Conservation (phyloP, 2,329 filamentous ascomycete species). For the Didymella exigua region DNA sequence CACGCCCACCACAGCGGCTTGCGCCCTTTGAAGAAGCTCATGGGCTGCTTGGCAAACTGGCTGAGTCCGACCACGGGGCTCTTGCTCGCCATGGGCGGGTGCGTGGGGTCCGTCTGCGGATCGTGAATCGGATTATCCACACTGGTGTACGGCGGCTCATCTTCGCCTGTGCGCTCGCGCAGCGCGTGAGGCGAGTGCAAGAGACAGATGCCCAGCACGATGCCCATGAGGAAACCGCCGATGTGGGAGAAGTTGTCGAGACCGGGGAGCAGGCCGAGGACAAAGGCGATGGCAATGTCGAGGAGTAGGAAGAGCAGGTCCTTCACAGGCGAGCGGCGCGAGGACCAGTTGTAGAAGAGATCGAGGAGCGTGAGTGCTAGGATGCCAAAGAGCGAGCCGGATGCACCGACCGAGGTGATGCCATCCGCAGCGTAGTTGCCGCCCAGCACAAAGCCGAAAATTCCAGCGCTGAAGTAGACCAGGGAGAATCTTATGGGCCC, state of each 20-base stretch:
- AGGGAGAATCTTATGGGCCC: conserved; percentile 86
- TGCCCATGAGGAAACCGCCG: conserved; percentile 90
- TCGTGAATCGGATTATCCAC: conserved; percentile 52
- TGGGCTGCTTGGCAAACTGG: conserved; percentile 56
- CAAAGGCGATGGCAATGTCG: conserved; percentile 88
- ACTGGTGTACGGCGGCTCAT: conserved; percentile 71
- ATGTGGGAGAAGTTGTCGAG: conserved; percentile 98
- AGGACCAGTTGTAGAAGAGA: conserved; percentile 88
- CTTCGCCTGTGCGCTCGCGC: conserved; percentile 72
- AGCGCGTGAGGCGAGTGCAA: conserved; percentile 86
- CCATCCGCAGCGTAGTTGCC: conserved; percentile 88
- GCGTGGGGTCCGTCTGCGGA: conserved; percentile 17
- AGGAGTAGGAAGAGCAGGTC: conserved; percentile 87
- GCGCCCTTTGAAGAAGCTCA: conserved; percentile 86
- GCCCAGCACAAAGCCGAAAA: conserved; percentile 94
- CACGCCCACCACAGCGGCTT: conserved; percentile 97
- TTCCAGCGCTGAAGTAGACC: conserved; percentile 88
- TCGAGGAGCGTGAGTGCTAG: conserved; percentile 88
- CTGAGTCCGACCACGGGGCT: conserved; percentile 30
- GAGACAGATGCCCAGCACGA: conserved; percentile 84
- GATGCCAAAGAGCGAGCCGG: conserved; percentile 88
- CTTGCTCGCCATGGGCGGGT: conserved; percentile 18
- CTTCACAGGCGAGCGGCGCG: conserved; percentile 75
- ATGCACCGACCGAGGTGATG: conserved; percentile 82
- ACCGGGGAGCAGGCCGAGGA: conserved; percentile 86